These are phyloP conservation scores for Leccinum incarnatum DNA, from an alignment of 768 basidiomycete species.

Conservation along the genomic window DNA sequence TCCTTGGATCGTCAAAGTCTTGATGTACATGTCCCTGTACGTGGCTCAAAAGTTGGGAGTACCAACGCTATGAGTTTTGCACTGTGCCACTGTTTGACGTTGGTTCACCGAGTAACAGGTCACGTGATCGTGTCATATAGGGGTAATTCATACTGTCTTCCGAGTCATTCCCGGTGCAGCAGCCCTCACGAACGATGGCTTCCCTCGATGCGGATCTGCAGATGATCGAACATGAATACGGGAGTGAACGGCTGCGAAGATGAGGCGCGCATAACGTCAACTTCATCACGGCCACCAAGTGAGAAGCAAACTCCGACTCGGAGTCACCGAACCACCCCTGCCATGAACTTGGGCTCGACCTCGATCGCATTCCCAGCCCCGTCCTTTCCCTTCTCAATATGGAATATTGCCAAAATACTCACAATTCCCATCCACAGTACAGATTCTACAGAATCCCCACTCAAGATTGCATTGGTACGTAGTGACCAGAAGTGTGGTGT, in stretches of 20 bases:
- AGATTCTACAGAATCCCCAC: no score
- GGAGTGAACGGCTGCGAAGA: conserved; percentile 29
- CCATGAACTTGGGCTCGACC: conserved; percentile 29
- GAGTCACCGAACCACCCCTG: conserved; percentile 34
- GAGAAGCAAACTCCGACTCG: conserved; percentile 16
- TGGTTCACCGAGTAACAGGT: no score
- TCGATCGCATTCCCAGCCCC: conserved; percentile 22
- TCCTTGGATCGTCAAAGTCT: no score
- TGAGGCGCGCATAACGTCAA: conserved; percentile 12
- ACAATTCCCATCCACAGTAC: conserved; percentile 32
- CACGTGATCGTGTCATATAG: no score
- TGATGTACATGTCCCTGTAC: no score
- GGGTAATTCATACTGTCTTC: no score
- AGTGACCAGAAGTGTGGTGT: no score
- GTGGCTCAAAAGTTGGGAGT: no score
- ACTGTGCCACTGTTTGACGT: no score
- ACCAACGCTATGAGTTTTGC: no score
- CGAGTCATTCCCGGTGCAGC: not conserved
- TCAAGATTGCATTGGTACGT: no score
- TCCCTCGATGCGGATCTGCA: conserved; percentile 28
- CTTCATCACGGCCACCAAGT: not conserved
- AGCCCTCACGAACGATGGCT: conserved; percentile 15
- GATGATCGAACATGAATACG: conserved; percentile 30
- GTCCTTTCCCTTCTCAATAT: conserved; percentile 23
- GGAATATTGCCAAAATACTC: conserved; percentile 26